Evolutionary conservation across 441 rosid species (phyloP).

Genomic region (Adansonia madagascariensis): DNA sequence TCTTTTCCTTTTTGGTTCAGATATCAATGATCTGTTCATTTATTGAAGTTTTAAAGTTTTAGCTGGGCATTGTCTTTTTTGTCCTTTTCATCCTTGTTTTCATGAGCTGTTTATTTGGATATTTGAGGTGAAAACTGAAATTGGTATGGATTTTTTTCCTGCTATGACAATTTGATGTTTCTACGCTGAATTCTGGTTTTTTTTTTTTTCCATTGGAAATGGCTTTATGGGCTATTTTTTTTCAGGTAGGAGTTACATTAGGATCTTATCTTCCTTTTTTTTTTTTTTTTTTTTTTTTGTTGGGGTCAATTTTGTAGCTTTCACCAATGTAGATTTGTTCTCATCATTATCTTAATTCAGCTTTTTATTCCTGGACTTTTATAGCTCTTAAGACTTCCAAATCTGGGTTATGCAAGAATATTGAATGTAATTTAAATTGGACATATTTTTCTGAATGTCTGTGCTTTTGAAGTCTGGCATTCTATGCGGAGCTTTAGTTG

Average conservation of each 20-base stretch:
- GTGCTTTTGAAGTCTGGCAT: constrained; percentile 26
- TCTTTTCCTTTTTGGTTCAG: background rate
- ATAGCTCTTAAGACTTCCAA: too few species aligned
- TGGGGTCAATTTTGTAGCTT: constrained; percentile 15
- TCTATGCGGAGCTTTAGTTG: background rate
- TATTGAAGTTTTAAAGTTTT: constrained; percentile 10
- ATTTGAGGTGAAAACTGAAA: constrained; percentile 19
- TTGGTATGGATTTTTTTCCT: constrained; percentile 20
- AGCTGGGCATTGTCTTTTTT: constrained; percentile 41
- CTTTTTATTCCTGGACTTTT: too few species aligned
- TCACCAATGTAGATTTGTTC: constrained; percentile 14
- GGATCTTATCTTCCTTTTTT: too few species aligned
- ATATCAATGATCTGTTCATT: constrained; percentile 29
- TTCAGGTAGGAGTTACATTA: background rate
- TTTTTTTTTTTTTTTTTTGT: constrained; percentile 18
- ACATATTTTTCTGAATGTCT: constrained; percentile 22
- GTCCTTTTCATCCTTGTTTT: constrained; percentile 22
- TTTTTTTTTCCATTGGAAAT: too few species aligned
- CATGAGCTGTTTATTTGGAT: constrained; percentile 23
- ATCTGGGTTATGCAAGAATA: constrained; percentile 12
- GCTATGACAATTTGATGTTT: too few species aligned
- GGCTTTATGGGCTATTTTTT: background rate
- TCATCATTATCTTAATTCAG: too few species aligned
- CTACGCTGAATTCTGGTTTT: too few species aligned
- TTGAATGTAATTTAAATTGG: constrained; percentile 27